Evolutionary conservation across 2,329 filamentous ascomycete genomes (phyloP), one percentile per base, ranked within the genome.

Genomic region (Dryadomyces sulphureus): DNA sequence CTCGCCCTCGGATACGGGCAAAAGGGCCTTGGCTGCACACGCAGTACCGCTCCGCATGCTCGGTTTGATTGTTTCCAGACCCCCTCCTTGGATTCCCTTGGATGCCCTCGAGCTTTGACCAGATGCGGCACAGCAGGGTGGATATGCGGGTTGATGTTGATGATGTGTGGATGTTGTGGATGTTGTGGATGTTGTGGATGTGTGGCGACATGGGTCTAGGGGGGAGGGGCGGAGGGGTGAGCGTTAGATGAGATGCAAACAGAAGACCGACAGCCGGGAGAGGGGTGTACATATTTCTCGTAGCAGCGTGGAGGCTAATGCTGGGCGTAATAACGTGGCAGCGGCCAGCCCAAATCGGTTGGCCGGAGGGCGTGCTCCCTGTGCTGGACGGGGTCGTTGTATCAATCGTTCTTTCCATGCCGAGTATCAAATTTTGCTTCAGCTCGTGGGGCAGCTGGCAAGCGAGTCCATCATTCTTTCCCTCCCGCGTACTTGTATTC

Each of bases 51-150:
- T 32, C 27, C 27, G 27, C 27, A 32, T 32, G 27, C 27, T 32
- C 27, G 27, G 27, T 14, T 32, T 9, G 27, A 4, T 32, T 32
- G 27, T 32, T 32, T 32, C 27, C 27, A 32, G 27, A 14, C 27
- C 27, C 27, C 27, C 9, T 9, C 16, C 27, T 32, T 32, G 11
- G 27, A 5, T 34, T 12, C 8, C 7, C 30, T 17, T 20, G n/a
- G 21, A 22, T 3, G 43, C 35, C n/a, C 36, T 22, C 41, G 30
- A 46, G 47, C 48, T 45, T 42, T 38, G 47, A 36, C 49, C 47
- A 48, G 38, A 45, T 42, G 49, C 43, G 43, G 47, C 49, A 47
- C 21, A 38, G 41, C 38, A 36, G 32, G 39, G 41, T 46, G 44
- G 38, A 21, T 16, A 16, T 43, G 40, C 42, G 42, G 41, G 45